A percentile compares a stretch with the other conserved stretches of the same genome.
These are phyloP conservation scores for Ambrosia hybrid DNA, from an alignment of 140 eudicot genomes.

Conservation along the genomic window DNA sequence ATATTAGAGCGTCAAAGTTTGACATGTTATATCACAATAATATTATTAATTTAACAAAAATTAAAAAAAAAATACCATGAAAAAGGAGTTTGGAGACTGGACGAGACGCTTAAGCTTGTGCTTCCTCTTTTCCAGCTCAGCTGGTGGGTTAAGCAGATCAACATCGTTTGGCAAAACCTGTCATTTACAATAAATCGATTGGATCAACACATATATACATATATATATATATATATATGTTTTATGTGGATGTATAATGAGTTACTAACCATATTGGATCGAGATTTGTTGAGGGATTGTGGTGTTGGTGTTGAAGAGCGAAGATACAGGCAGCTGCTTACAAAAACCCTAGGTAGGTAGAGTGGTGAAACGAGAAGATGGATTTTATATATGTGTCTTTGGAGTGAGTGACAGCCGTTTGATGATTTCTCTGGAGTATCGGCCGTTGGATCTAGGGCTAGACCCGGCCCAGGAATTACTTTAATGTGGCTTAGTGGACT, in stretches of 20 bases:
- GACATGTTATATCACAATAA: neutral
- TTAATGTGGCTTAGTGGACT: neutral
- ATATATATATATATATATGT: too few relatives aligned
- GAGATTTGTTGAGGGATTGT: neutral
- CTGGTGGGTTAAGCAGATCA: slow-evolving; percentile 67
- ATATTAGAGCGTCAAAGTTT: neutral
- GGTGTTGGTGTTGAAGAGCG: neutral
- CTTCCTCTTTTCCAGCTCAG: slow-evolving; percentile 65
- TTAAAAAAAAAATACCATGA: slow-evolving; percentile 38
- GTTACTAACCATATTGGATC: slow-evolving; percentile 21
- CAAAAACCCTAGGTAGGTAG: slow-evolving; percentile 5
- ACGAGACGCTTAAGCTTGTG: slow-evolving; percentile 64
- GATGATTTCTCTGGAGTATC: neutral
- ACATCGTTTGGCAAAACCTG: slow-evolving; percentile 60
- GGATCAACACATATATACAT: neutral
- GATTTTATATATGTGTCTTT: neutral
- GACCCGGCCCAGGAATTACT: neutral
- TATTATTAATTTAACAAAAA: neutral
- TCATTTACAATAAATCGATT: neutral
- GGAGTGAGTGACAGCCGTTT: slow-evolving; percentile 15
- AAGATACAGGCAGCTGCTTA: slow-evolving; percentile 19
- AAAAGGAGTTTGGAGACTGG: slow-evolving; percentile 56
- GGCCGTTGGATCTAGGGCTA: slow-evolving; percentile 28
- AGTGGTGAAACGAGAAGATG: neutral
- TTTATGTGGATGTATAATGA: too few relatives aligned